phyloP scores from a whole-genome alignment of 176 grass and related monocot genomes.

The Avena sativa region DNA sequence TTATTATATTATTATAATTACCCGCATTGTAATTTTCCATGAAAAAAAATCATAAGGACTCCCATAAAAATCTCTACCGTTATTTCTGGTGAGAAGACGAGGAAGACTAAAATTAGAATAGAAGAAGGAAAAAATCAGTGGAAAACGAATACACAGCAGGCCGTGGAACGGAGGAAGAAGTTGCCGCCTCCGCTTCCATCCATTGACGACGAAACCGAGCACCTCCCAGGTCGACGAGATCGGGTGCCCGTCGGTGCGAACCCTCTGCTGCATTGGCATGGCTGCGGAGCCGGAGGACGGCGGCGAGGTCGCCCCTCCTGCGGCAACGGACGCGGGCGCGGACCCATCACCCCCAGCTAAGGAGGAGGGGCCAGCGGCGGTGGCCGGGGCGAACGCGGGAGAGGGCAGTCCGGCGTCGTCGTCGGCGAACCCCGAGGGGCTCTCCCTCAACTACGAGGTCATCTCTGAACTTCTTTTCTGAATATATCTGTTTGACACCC shows the following conservation, averaged over 20 bases:
- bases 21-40: neutral
- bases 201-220: slow-evolving; percentile 18
- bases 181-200: neutral
- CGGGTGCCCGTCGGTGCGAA: slow-evolving; percentile 5
- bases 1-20: too few relatives aligned
- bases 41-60: neutral
- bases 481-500: neutral
- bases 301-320: neutral
- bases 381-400: slow-evolving; percentile 26
- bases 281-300: neutral
- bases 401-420: too few relatives aligned
- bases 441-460: slow-evolving; percentile 96
- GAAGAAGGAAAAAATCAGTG: neutral
- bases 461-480: neutral
- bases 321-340: neutral
- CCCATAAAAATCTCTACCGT: neutral
- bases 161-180: neutral
- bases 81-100: neutral
- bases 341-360: neutral
- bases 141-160: too few relatives aligned
- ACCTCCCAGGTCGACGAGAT: neutral
- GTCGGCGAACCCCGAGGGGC: slow-evolving; percentile 54
- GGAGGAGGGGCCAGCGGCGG: slow-evolving; percentile 21
- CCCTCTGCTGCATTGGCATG: slow-evolving; percentile 29
- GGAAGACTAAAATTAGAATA: slow-evolving; percentile 38